Evolutionary conservation across 2,329 filamentous ascomycete species (phyloP).

Genomic region (Fusarium sp.): DNA sequence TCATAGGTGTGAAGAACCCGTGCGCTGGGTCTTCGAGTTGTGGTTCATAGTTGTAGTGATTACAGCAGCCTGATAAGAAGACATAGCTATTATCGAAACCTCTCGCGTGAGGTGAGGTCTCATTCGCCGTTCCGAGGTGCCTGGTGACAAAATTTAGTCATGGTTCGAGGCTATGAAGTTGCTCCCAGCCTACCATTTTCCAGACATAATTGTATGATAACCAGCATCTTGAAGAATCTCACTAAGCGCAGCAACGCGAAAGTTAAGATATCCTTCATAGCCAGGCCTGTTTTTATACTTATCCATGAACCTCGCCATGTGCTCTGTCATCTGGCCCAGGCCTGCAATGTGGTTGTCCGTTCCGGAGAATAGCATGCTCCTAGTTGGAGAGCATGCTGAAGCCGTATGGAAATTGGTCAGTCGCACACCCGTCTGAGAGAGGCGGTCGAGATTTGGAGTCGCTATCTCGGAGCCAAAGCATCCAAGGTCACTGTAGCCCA

Average conservation of each 20-base stretch:
- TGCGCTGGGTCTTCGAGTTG: slow-evolving; percentile 26
- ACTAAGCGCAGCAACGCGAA: not conserved
- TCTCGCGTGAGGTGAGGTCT: slow-evolving; percentile 18
- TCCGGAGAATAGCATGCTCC: slow-evolving; percentile 69
- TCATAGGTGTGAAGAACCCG: slow-evolving; percentile 35
- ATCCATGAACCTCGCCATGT: not conserved
- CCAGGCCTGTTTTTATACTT: not conserved
- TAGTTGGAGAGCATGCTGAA: slow-evolving; percentile 66
- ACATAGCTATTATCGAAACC: slow-evolving; percentile 56
- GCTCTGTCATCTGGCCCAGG: slow-evolving; percentile 63
- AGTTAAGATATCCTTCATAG: slow-evolving; percentile 5
- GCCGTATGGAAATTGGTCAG: slow-evolving; percentile 69
- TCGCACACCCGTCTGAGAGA: slow-evolving; percentile 58
- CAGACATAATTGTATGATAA: slow-evolving; percentile 5
- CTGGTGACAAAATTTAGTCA: not conserved
- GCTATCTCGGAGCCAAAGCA: slow-evolving; percentile 65
- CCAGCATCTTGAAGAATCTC: slow-evolving; percentile 6
- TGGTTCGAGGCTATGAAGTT: not conserved
- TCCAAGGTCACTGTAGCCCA: slow-evolving; percentile 42
- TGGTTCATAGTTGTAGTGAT: slow-evolving; percentile 53
- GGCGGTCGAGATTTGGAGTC: slow-evolving; percentile 64
- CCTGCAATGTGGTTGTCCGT: slow-evolving; percentile 66
- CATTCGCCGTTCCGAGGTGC: slow-evolving; percentile 27
- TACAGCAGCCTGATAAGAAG: slow-evolving; percentile 60
- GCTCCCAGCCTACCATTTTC: slow-evolving; percentile 4